A percentile compares a stretch with the other conserved stretches of the same genome.
phyloP scores from a whole-genome alignment of 202 grass and related monocot genomes.

The Alloteropsis angusta region DNA sequence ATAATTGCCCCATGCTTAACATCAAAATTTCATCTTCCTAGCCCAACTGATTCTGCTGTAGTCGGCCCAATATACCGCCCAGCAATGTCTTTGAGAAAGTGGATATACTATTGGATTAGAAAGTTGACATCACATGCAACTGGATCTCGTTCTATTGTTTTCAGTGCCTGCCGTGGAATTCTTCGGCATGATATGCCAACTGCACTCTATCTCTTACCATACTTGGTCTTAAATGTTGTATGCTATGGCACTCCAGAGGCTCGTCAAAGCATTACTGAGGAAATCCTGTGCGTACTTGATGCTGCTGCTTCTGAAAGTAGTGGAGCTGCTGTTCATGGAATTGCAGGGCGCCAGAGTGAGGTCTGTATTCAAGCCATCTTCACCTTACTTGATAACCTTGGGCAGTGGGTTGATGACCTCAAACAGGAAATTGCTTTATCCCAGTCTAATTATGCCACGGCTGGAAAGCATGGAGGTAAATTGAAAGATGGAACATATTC shows the following conservation, averaged over 20 bases:
- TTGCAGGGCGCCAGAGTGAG: conserved; percentile 69
- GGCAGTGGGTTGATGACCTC: conserved; percentile 96
- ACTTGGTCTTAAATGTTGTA: conserved; percentile 92
- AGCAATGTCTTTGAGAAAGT: conserved; percentile 82
- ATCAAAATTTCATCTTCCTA: conserved; percentile 79
- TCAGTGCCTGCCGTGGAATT: conserved; percentile 83
- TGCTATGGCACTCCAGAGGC: conserved; percentile 80
- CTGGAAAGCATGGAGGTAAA: conserved; percentile 42
- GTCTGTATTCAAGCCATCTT: conserved; percentile 94
- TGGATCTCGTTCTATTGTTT: conserved; percentile 70
- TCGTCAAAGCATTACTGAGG: conserved; percentile 77
- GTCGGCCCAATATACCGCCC: conserved; percentile 64
- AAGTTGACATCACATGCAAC: conserved; percentile 67
- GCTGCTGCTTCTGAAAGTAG: conserved; percentile 86
- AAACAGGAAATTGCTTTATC: conserved; percentile 87
- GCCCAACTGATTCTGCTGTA: conserved; percentile 52
- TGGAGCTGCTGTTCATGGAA: conserved; percentile 64
- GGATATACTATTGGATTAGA: conserved; percentile 93
- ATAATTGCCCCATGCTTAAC: conserved; percentile 96
- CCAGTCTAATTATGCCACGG: conserved; percentile 46
- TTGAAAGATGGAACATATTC: conserved; percentile 41
- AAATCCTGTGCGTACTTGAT: conserved; percentile 80
- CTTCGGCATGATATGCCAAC: conserved; percentile 91
- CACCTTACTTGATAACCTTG: conserved; percentile 96
- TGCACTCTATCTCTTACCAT: conserved; percentile 80